Evolutionary conservation across 345 rosid genomes (phyloP), one percentile per base, ranked within the genome.

Genomic region (Durio zibethinus): DNA sequence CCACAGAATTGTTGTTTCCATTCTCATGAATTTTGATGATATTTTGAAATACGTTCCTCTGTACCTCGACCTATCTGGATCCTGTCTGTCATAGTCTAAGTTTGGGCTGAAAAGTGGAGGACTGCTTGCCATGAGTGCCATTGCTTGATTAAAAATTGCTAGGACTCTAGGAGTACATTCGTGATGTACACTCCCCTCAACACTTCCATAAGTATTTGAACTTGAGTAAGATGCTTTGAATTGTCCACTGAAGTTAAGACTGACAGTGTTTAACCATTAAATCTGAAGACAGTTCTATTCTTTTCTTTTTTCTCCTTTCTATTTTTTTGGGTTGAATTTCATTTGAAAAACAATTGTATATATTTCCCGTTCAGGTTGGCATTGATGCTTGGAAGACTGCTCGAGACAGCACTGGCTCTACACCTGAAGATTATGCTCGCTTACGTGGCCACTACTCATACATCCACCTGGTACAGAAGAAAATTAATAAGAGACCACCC

Each of bases 341-440:
- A 6, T 59, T 42, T 74, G 68, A 40, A 21, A 42, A 74, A 27
- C 54, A 27, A 42, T 29, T 8, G 0, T 31, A 27, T 75, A 0
- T 52, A 12, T 52, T 63, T 10, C 7, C 10, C 43, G 1, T 75
- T 82, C 82, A 97, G 98, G 95, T 97, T 77, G 99, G 99, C 29
- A 81, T 92, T 75, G 86, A 87, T 86, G 98, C 97, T 31, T 97
- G 99, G 99, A 94, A 88, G 81, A 88, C 80, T 65, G 93, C 94
- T 76, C 87, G 83, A 11, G 99, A 97, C 82, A 89, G 86, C 87
- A 86, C 98, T 12, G 98, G 99, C 64, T 94, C 87, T 74, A 91
- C 98, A 14, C 99, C 99, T 18, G 98, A 94, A 85, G 99, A 89
- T 82, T 94, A 94, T 57, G 99, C 98, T 10, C 95, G 99, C 29